Evolutionary conservation across 179 eudicot genomes (phyloP), one percentile per base, ranked within the genome.

Genomic region (Nepenthes alata): DNA sequence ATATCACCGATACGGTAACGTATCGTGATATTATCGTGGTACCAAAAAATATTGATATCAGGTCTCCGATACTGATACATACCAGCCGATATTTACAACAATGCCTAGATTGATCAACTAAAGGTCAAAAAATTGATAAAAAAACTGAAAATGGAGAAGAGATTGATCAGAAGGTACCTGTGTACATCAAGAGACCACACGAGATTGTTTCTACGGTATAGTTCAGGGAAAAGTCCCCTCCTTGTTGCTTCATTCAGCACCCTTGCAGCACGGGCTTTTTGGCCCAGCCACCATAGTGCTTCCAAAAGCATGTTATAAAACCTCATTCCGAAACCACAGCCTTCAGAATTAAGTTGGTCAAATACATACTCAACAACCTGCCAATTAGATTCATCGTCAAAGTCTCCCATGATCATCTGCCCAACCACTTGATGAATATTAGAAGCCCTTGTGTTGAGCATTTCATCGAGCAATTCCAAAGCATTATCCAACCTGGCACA

Each of bases 231-330:
- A 37, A 91, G 78, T n/a, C 98, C 98, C 68, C 96, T 76, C 59
- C 89, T 84, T 55, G 81, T 84, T 65, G 98, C 98, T 78, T 91
- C 98, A 62, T 74, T 76, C 49, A 91, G 85, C 45, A 91, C 96
- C 74, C 89, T 82, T 65, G 87, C 86, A 60, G 91, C 96, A 74
- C 97, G 79, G 69, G 73, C 87, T 73, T 80, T 88, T 70, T 91
- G 97, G 61, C 95, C 97, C 54, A 91, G 69, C 80, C 85, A 88
- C 97, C 97, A 91, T 64, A 91, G 87, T 55, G 96, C 91, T 71
- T 91, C 98, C 37, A 91, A 65, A 66, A 91, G 82, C 4, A 91
- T 71, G 70, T 91, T 91, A 67, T 91, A 91, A 70, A 91, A 91
- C 69, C 84, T 89, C 73, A 83, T 78, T 47, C 96, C 89, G 61